These are phyloP conservation scores for Blastobotrys attinorum DNA, from an alignment of 805 yeast genomes.

Conservation along the genomic window DNA sequence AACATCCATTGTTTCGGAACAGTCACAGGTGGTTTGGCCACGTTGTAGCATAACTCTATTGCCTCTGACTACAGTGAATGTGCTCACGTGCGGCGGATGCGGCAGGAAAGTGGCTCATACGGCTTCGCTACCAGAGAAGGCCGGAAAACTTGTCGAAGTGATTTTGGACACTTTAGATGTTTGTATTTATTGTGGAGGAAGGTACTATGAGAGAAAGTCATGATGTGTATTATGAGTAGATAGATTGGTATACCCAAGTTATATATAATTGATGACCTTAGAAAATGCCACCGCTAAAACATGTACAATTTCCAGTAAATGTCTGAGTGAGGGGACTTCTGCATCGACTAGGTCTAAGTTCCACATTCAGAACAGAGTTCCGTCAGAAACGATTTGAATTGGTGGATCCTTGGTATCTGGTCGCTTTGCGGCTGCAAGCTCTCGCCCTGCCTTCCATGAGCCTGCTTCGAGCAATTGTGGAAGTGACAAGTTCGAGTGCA, in stretches of 20 bases:
- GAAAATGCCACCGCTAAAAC: too few relatives aligned
- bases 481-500: constrained; percentile 33
- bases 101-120: constrained; percentile 12
- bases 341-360: too few relatives aligned
- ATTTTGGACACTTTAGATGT: constrained; percentile 21
- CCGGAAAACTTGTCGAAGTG: constrained; percentile 8
- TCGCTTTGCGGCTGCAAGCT: constrained; percentile 45
- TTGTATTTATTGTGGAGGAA: constrained; percentile 23
- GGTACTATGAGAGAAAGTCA: neutral
- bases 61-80: constrained; percentile 24
- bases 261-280: too few relatives aligned
- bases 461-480: constrained; percentile 65
- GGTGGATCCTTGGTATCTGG: constrained; percentile 52
- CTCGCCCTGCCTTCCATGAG: constrained; percentile 59
- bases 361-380: constrained; percentile 52
- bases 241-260: neutral
- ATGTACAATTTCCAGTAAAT: too few relatives aligned
- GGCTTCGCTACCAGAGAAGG: constrained; percentile 1
- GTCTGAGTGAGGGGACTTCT: too few relatives aligned
- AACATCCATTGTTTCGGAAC: constrained; percentile 18
- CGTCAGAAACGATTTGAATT: constrained; percentile 53
- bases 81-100: constrained; percentile 25
- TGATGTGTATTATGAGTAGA: neutral
- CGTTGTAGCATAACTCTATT: constrained; percentile 30
- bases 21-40: constrained; percentile 25